Conservation (phyloP, 2,329 filamentous ascomycete species). For the Drechslerella dactyloides region DNA sequence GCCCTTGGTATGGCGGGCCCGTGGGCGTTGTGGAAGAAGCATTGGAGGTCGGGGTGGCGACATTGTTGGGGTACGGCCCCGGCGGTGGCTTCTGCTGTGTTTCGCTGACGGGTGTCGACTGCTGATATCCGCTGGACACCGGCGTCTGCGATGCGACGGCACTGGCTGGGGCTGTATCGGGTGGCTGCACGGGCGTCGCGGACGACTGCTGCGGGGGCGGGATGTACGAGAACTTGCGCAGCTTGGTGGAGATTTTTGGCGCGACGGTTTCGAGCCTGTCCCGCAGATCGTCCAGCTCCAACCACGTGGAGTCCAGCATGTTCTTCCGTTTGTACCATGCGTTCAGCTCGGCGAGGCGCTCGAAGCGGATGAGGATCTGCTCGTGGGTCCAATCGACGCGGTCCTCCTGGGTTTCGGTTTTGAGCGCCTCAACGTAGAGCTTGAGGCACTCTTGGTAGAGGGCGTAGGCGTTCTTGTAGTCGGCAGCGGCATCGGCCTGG, state of each 20-base stretch:
- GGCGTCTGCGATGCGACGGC: constrained; percentile 16
- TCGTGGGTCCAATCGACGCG: constrained; percentile 47
- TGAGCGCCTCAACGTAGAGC: constrained; percentile 41
- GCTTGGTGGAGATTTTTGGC: constrained; percentile 45
- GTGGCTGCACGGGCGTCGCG: constrained; percentile 16
- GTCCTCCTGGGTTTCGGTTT: constrained; percentile 37
- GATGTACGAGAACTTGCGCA: constrained; percentile 46
- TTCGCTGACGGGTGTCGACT: constrained; percentile 21
- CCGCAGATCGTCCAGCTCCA: constrained; percentile 44
- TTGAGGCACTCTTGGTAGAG: constrained; percentile 45
- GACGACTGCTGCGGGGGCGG: constrained; percentile 3
- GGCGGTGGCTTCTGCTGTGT: constrained; percentile 22
- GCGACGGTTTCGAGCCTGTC: constrained; percentile 43
- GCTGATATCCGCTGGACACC: constrained; percentile 14
- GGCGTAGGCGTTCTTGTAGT: constrained; percentile 47
- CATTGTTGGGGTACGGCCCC: constrained; percentile 15
- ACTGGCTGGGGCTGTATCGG: constrained; percentile 29
- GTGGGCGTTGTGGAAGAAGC: constrained; percentile 25
- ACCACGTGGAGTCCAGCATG: constrained; percentile 32
- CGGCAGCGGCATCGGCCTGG: constrained; percentile 37
- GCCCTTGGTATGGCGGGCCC: constrained; percentile 8
- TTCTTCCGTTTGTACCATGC: constrained; percentile 50
- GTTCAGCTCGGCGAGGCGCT: constrained; percentile 48
- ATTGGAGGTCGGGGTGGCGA: constrained; percentile 26
- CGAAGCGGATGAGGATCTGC: constrained; percentile 47